Conservation (phyloP, 495 filamentous ascomycete species). For the Aspergillus egyptiacus region DNA sequence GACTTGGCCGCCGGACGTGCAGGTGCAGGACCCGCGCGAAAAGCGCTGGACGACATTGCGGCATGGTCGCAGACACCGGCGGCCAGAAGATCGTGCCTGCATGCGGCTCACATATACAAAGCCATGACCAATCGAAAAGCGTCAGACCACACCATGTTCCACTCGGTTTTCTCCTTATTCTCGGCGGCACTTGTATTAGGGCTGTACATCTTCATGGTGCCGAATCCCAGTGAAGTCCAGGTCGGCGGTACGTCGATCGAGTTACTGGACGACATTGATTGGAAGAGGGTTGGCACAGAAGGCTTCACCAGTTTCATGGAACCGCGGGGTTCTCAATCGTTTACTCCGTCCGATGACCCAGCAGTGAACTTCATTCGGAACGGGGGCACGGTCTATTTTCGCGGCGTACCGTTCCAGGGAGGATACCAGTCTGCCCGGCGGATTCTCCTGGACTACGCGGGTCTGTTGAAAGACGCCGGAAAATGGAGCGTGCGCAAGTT, state of each 20-base stretch:
- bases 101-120: slow-evolving; percentile 49
- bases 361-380: slow-evolving; percentile 47
- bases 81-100: slow-evolving; percentile 43
- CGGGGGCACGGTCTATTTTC: slow-evolving; percentile 43
- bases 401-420: slow-evolving; percentile 40
- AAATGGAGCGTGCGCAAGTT: slow-evolving; percentile 47
- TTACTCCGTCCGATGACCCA: slow-evolving; percentile 29
- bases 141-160: slow-evolving; percentile 45
- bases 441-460: slow-evolving; percentile 46
- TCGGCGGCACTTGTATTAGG: slow-evolving; percentile 46
- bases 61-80: slow-evolving; percentile 48
- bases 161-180: slow-evolving; percentile 44
- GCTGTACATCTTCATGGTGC: slow-evolving; percentile 47
- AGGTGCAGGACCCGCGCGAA: slow-evolving; percentile 38
- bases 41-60: slow-evolving; percentile 45
- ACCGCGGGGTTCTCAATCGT: slow-evolving; percentile 28
- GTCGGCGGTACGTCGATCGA: slow-evolving; percentile 37
- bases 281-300: slow-evolving; percentile 38
- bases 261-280: slow-evolving; percentile 46
- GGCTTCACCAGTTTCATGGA: slow-evolving; percentile 40
- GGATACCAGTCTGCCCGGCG: slow-evolving; percentile 46
- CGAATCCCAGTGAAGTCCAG: slow-evolving; percentile 22
- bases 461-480: slow-evolving; percentile 46
- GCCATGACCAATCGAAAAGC: slow-evolving; percentile 45
- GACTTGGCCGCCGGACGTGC: slow-evolving; percentile 45